phyloP scores from a whole-genome alignment of 1,284 basidiomycete species.

The Heliocybe sulcata region DNA sequence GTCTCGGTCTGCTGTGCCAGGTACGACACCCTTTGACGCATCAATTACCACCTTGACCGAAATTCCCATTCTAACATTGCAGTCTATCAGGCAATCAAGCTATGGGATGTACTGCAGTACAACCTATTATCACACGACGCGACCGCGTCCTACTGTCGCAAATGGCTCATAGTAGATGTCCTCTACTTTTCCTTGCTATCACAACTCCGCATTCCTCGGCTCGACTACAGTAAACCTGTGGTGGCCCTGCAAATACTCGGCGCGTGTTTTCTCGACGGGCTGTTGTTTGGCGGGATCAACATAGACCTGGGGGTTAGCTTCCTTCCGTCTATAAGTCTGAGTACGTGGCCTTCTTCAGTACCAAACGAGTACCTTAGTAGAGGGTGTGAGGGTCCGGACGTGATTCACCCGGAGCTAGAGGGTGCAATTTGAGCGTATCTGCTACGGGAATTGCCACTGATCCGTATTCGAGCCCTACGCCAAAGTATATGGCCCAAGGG shows the following conservation, averaged over 20 bases:
- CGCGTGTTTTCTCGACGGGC: constrained; percentile 55
- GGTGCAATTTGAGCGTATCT: too few relatives aligned
- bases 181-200: constrained; percentile 53
- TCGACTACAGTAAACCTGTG: constrained; percentile 60
- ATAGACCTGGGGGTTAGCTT: constrained; percentile 13
- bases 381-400: too few relatives aligned
- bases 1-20: constrained; percentile 35
- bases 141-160: constrained; percentile 30
- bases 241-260: constrained; percentile 50
- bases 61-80: not conserved
- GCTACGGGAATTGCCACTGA: too few relatives aligned
- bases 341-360: constrained; percentile 8
- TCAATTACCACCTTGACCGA: constrained; percentile 1
- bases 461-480: too few relatives aligned
- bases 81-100: constrained; percentile 51
- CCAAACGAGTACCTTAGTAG: too few relatives aligned
- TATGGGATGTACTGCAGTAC: constrained; percentile 51
- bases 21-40: constrained; percentile 20
- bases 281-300: constrained; percentile 63
- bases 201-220: constrained; percentile 69
- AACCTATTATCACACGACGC: constrained; percentile 35
- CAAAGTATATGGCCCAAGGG: too few relatives aligned
- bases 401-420: too few relatives aligned
- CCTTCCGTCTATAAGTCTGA: constrained; percentile 6
- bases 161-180: constrained; percentile 70